Evolutionary conservation across 805 yeast species (phyloP).

Genomic region (Suhomyces pyralidae): DNA sequence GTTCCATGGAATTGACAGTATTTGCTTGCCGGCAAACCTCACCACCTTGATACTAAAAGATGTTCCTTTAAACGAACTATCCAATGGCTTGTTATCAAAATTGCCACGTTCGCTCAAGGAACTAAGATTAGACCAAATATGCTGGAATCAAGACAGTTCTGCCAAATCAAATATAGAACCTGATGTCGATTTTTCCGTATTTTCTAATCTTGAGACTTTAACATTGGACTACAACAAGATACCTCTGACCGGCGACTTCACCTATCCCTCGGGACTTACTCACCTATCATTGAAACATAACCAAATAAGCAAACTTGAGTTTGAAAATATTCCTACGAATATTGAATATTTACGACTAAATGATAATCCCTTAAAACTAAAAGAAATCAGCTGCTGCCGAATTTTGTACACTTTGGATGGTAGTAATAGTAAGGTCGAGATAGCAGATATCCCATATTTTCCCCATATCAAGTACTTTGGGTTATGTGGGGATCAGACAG

Average conservation of each 20-base stretch:
- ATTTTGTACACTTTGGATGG: not conserved
- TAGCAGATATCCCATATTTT: conserved; percentile 6
- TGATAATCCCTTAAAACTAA: conserved; percentile 1
- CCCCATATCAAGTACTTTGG: conserved; percentile 9
- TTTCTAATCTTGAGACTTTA: conserved; percentile 6
- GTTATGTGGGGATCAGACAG: conserved; percentile 8
- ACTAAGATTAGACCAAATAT: conserved; percentile 5
- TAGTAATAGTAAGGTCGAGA: not conserved
- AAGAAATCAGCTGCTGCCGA: not conserved
- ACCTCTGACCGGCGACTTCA: conserved; percentile 2
- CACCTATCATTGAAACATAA: conserved; percentile 7
- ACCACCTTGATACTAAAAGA: conserved; percentile 5
- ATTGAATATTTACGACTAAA: conserved; percentile 3
- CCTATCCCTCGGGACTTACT: conserved; percentile 6
- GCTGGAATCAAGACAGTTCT: not conserved
- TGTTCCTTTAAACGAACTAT: conserved; percentile 1
- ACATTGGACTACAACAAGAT: conserved; percentile 9
- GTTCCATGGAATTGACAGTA: conserved; percentile 3
- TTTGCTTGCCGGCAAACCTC: conserved; percentile 5
- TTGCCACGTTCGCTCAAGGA: conserved; percentile 7
- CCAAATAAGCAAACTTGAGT: conserved; percentile 4
- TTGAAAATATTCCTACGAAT: conserved; percentile 4
- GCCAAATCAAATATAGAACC: not conserved
- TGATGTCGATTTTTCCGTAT: not conserved
- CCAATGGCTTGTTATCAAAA: not conserved